Evolutionary conservation across 805 yeast species (phyloP), one percentile per base, ranked within the genome.

Genomic region (Monosporozyma yasuniensis): DNA sequence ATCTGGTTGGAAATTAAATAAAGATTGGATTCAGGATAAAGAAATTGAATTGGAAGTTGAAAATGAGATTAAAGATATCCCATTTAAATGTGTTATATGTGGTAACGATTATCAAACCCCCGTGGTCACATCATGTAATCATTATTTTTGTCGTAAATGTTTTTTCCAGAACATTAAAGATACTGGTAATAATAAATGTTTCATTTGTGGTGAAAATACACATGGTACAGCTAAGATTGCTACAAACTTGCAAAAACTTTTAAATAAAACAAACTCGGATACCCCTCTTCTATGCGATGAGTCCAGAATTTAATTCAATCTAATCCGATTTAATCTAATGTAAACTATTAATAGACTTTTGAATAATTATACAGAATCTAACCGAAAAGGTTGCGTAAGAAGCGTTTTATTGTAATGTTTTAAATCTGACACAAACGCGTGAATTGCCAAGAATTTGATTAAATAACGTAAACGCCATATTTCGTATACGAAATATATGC

Each of bases 61-160:
- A 42, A 42, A 27, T 16, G 35, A 37, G 55, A 49, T 59, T 19
- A 58, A 63, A 14, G 66, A 63, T 14, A 66, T 78, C 0, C 85
- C 87, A 0, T 80, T 77, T 64, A 77, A 75, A 54, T 84, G 90
- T 63, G 76, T 76, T 0, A 61, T 84, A 4, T 84, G 93, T 60
- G 73, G 76, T 51, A 51, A 69, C 0, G 79, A 76, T 50, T 83
- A 80, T 60, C 71, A 67, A 43, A 52, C 53, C 11, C 88, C 90
- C 0, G 72, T 85, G 2, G 74, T 70, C 49, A 80, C 89, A 0
- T 61, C 59, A 11, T 85, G 93, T 61, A 70, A 70, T 5, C 93
- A 85, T 61, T 68, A 77, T 47, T 85, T 77, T 58, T 85, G 93
- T 59, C 78, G 77, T 53, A 50, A 50, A 3, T 85, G 93, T 60